Base-by-base conservation (phyloP, 305 asterid genomes). In the Fraxinus paxiana region DNA sequence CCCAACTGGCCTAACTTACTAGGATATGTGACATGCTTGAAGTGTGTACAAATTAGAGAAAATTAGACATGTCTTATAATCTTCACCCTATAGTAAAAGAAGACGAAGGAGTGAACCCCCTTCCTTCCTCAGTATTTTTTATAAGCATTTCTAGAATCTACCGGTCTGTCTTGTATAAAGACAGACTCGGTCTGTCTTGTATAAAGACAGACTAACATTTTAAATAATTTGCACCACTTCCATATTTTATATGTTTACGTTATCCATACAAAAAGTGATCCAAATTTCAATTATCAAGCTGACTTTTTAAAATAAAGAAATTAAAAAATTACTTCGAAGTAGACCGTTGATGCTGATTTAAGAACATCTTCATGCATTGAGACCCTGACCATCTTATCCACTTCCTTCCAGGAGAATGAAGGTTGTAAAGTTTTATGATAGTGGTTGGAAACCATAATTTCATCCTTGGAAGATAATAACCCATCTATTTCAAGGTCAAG, bases 301-400 rank as follows among this genome's bases (percentile, higher is more conserved):
- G 37, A 1, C 0, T 26, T 10, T 17, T 38, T 75, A 67, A 48
- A 73, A 18, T 13, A 67, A 78, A 73, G 37, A 73, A 75, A 18
- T 2, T 18, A 77, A 18, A 67, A 78, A 84, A 88, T 86, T 87
- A 92, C 99, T 90, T 92, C 85, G 78, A 90, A 96, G 90, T 91
- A 93, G 67, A 90, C 96, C 7, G 85, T 81, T 41, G 90, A 88
- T 72, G 95, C 97, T 30, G 98, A 96, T 34, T 82, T 83, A n/a
- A 94, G 84, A 79, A 96, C 95, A 76, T 87, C 87, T 86, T 93
- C 97, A 79, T 92, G 92, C 87, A 94, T 56, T 54, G 98, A 90
- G 85, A 94, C 69, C 77, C 82, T 85, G 61, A 90, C 88, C 98
- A 96, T 96, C 88, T 85, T 90, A 88, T 89, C 87, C 56, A 90